phyloP scores from a whole-genome alignment of 805 yeast genomes.

The Lipomyces mesembrius region DNA sequence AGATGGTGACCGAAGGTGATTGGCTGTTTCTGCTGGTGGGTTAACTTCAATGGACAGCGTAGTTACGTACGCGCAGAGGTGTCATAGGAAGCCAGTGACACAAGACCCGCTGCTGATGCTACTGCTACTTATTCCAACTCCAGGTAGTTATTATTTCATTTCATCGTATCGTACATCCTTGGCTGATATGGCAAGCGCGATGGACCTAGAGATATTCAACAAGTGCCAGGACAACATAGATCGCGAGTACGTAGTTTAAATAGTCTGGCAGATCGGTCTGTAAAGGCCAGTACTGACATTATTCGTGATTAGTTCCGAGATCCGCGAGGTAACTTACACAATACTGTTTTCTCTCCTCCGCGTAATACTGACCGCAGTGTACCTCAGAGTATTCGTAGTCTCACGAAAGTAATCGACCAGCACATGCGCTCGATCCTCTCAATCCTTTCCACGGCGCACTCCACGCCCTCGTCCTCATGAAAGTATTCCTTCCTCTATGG shows the following conservation, averaged over 20 bases:
- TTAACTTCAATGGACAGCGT: no score
- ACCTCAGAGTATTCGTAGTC: constrained; percentile 1
- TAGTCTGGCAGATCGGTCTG: not conserved
- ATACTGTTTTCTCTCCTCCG: not conserved
- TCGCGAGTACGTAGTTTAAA: constrained; percentile 14
- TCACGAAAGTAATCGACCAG: constrained; percentile 19
- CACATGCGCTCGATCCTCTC: constrained; percentile 16
- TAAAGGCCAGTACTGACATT: not conserved
- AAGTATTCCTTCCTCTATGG: not conserved
- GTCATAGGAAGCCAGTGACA: no score
- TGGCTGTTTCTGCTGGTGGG: no score
- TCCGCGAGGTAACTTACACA: constrained; percentile 1
- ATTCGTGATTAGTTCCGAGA: not conserved
- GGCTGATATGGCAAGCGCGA: not conserved
- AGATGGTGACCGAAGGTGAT: not conserved
- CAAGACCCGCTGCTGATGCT: no score
- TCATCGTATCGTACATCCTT: no score
- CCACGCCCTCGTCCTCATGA: constrained; percentile 10
- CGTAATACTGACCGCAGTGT: not conserved
- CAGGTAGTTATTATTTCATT: no score
- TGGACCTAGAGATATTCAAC: constrained; percentile 14
- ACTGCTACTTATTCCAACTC: no score
- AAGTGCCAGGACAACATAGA: constrained; percentile 20
- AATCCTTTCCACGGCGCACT: constrained; percentile 11
- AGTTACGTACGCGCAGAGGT: no score